Base-by-base conservation (phyloP, 306 rosid genomes). In the Astragalus glycyphyllos region DNA sequence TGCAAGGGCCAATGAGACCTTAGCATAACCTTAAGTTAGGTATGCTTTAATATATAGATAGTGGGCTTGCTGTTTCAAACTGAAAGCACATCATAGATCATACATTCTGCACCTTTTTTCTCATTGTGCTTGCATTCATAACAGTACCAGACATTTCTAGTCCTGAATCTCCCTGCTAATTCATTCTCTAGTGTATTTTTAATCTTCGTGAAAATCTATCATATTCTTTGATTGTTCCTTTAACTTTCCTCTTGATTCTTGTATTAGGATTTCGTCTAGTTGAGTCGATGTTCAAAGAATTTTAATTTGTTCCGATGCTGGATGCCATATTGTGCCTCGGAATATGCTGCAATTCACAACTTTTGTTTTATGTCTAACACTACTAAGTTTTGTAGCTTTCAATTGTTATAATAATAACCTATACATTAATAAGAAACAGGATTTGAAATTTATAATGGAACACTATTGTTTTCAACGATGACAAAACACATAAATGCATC, bases 1-100 rank as follows among this genome's bases (percentile, higher is more conserved):
- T 49, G 63, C 81, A 46, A 70, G 59, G 73, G 60, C 61, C 49
- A 20, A 42, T 55, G 67, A 70, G 29, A 53, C 45, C 40, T 56
- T 42, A 5, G 35, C 64, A 47, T 34, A 51, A 54, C 76, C 72
- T 17, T 45, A 66, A 71, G 42, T 9, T 46, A 26, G 81, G 79
- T 68, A 64, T 75, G 80, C 65, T 69, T 75, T 41, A 32, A 15
- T 60, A 35, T 46, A 10, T 40, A 15, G 50, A 16, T 69, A 12
- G 45, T 4, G 11, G 4, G 58, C 68, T 69, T 55, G 59, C 49
- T 10, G 60, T 53, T 79, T 79, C 23, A 17, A 62, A 65, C 50
- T n/a, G 53, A 57, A 40, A 70, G 46, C 11, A 6, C 65, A 15
- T 48, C 58, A 48, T 45, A 67, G 40, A 54, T 47, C 47, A 48